Percentiles rank a stretch among this genome's conserved stretches.
Evolutionary conservation across 352 stramenopile genomes (phyloP).

Genomic region (Achlya hypogyna): DNA sequence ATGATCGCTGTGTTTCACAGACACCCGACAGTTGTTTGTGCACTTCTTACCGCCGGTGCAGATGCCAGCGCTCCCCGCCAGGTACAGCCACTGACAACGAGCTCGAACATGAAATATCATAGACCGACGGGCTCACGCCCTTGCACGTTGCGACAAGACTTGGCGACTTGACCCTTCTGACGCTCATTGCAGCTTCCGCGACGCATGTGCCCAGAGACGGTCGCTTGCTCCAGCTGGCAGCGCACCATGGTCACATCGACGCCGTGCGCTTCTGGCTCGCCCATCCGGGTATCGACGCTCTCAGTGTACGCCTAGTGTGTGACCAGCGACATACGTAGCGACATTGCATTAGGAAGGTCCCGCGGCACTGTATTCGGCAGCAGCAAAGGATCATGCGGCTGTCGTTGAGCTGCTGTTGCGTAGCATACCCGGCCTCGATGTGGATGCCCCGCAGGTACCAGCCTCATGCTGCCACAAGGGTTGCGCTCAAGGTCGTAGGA

Average conservation of each 20-base stretch:
- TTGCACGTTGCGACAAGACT: neutral
- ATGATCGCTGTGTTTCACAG: constrained; percentile 4
- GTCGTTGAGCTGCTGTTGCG: neutral
- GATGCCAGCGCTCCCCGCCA: neutral
- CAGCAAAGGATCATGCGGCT: neutral
- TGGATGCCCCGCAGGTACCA: no score
- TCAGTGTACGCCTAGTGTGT: neutral
- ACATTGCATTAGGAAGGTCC: neutral
- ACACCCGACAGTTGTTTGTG: neutral
- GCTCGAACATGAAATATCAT: neutral
- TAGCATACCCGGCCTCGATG: no score
- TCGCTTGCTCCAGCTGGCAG: neutral
- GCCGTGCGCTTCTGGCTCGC: neutral
- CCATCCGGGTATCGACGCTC: neutral
- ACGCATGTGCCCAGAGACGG: neutral
- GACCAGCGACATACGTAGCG: neutral
- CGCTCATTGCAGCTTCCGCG: neutral
- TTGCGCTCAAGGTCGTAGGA: neutral
- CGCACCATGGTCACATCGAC: neutral
- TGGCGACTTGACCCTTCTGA: neutral
- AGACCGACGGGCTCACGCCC: neutral
- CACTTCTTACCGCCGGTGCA: neutral
- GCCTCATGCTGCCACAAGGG: no score
- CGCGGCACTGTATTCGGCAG: neutral
- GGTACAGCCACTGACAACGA: neutral